phyloP scores from a whole-genome alignment of 202 grass and related monocot species.

The Carex sylvatica region DNA sequence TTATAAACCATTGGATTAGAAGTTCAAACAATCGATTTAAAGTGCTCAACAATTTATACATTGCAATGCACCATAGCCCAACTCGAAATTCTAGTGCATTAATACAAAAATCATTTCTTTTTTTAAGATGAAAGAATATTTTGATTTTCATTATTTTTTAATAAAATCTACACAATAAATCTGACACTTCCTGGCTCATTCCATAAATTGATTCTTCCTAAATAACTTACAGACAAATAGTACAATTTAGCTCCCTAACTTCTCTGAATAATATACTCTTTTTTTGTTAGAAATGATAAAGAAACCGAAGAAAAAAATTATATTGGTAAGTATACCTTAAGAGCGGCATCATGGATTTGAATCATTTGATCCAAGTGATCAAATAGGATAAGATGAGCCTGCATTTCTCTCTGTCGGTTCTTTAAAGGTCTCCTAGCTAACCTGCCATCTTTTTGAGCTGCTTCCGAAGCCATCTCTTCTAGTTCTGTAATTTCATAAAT shows the following conservation, averaged over 20 bases:
- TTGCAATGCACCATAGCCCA: too few relatives aligned
- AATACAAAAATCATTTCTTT: background rate
- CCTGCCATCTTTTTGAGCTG: slow-evolving; percentile 62
- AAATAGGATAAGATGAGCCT: slow-evolving; percentile 60
- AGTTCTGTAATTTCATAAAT: slow-evolving; percentile 44
- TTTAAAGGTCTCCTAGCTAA: slow-evolving; percentile 58
- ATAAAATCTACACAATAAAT: background rate
- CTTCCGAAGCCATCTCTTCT: slow-evolving; percentile 46
- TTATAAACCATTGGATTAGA: too few relatives aligned
- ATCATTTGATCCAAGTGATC: slow-evolving; percentile 39
- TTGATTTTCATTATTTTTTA: background rate
- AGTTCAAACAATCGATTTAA: too few relatives aligned
- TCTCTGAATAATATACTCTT: background rate
- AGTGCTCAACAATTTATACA: too few relatives aligned
- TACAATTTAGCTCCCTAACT: background rate
- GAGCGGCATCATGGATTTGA: slow-evolving; percentile 43
- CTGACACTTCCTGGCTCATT: background rate
- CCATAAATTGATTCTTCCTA: background rate
- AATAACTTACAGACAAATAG: background rate
- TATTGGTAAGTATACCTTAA: slow-evolving; percentile 45
- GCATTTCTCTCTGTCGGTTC: slow-evolving; percentile 51
- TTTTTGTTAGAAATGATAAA: background rate
- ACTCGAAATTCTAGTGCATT: background rate
- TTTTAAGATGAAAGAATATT: background rate
- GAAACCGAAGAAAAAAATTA: background rate